Evolutionary conservation across 2,329 filamentous ascomycete genomes (phyloP).

Genomic region (Setomelanomma holmii): DNA sequence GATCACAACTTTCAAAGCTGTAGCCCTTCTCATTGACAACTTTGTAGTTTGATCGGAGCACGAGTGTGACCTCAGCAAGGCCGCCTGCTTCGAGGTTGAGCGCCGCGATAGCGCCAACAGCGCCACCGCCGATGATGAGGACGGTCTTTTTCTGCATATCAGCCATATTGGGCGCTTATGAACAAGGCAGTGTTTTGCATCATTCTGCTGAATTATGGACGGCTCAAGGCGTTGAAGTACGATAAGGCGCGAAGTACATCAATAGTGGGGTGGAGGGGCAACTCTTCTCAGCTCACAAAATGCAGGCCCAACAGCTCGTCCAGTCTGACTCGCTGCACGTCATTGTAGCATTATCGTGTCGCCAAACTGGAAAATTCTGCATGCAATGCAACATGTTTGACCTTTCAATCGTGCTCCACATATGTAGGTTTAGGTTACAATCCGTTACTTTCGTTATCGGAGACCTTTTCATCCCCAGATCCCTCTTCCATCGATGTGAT

Average conservation of each 20-base stretch:
- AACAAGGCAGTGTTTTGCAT: background rate
- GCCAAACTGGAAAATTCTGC: too few relatives aligned
- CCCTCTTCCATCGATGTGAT: conserved; percentile 37
- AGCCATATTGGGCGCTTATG: conserved; percentile 27
- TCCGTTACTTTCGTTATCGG: conserved; percentile 45
- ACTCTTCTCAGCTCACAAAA: background rate
- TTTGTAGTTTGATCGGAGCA: conserved; percentile 64
- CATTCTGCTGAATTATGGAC: background rate
- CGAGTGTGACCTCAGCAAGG: conserved; percentile 60
- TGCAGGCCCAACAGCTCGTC: background rate
- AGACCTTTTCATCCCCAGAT: conserved; percentile 42
- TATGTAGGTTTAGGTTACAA: conserved; percentile 51
- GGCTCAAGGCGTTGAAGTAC: background rate
- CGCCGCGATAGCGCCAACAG: conserved; percentile 64
- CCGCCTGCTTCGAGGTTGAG: conserved; percentile 61
- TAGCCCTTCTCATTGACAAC: conserved; percentile 59
- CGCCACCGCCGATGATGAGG: conserved; percentile 63
- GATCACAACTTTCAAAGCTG: conserved; percentile 62
- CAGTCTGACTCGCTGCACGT: too few relatives aligned
- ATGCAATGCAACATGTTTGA: conserved; percentile 10
- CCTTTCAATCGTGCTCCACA: conserved; percentile 50
- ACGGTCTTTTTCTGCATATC: conserved; percentile 47
- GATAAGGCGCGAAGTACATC: conserved; percentile 2
- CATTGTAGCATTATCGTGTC: too few relatives aligned
- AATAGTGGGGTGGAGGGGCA: conserved; percentile 36